Evolutionary conservation across 2,329 filamentous ascomycete genomes (phyloP), one percentile per base, ranked within the genome.

Genomic region (Monosporascus sp.): DNA sequence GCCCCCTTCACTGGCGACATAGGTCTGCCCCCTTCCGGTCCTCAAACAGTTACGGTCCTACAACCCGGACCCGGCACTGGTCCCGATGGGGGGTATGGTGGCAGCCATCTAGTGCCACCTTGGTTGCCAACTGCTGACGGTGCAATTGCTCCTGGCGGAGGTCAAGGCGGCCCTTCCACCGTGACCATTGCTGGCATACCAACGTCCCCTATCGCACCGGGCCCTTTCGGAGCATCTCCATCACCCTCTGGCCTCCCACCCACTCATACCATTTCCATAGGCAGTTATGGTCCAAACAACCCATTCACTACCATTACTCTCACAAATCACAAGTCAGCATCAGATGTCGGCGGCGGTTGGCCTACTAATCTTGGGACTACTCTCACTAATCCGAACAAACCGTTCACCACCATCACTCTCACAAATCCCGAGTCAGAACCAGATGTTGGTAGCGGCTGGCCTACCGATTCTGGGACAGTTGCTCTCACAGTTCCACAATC

Each of bases 301-400:
- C 58, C 59, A 48, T 49, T 61, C 22, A 54, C 59, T 50, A 66
- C 64, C 20, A 53, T 66, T 46, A 66, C 64, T 35, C 31, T 35
- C 11, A 35, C 31, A 35, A 35, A 35, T 14, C 31, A 3, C 9
- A 11, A 35, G 4, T 35, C 11, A 35, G 11, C 31, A 14, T 35
- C 31, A 35, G 31, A 14, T 35, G 31, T 35, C 31, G 31, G 31
- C 9, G 31, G 31, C 11, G 31, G 31, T 35, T 35, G 31, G 31
- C 31, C 11, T 35, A 35, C 31, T 11, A 35, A 35, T 14, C 11
- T 11, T 35, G 9, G 4, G 5, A 35, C 11, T 9, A 35, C 31
- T 35, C 11, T 35, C 31, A 35, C 31, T 5, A 9, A 9, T 35
- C 31, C 31, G 31, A 35, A 35, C 9, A 35, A 35, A 35, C 31